A percentile compares a stretch with the other conserved stretches of the same genome.
Conservation (phyloP, 2,329 filamentous ascomycete genomes). For the Exserohilum turcica region DNA sequence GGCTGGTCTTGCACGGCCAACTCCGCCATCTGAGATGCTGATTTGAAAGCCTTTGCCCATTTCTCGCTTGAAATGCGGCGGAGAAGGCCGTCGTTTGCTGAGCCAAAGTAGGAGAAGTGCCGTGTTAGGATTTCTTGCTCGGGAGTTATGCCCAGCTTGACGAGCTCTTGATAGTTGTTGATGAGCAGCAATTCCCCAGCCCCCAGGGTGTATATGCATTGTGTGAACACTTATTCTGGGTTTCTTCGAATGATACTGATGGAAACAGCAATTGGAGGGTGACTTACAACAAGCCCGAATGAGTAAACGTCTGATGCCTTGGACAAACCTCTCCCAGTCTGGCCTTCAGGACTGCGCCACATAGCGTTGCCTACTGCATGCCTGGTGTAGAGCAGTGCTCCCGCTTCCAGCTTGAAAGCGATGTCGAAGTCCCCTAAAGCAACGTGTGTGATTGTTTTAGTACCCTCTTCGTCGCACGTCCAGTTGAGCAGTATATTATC, state of each 20-base stretch:
- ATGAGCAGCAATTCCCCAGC: constrained; percentile 39
- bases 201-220: constrained; percentile 47
- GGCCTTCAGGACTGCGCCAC: constrained; percentile 50
- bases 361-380: constrained; percentile 47
- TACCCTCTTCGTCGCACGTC: constrained; percentile 40
- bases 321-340: constrained; percentile 40
- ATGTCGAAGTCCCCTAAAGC: constrained; percentile 48
- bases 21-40: constrained; percentile 33
- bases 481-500: constrained; percentile 49
- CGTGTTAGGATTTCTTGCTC: constrained; percentile 43
- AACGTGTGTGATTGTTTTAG: constrained; percentile 39
- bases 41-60: constrained; percentile 32
- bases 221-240: constrained; percentile 25
- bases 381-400: constrained; percentile 29
- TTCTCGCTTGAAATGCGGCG: constrained; percentile 34
- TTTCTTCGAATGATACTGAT: constrained; percentile 10
- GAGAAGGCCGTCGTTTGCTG: constrained; percentile 38
- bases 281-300: constrained; percentile 47
- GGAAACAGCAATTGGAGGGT: constrained; percentile 12
- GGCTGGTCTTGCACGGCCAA: constrained; percentile 35
- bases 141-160: constrained; percentile 31
- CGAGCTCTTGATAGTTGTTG: constrained; percentile 39
- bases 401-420: constrained; percentile 39
- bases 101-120: constrained; percentile 46
- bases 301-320: constrained; percentile 49